Evolutionary conservation across 306 rosid genomes (phyloP).

Genomic region (Acacia melanoxylon): DNA sequence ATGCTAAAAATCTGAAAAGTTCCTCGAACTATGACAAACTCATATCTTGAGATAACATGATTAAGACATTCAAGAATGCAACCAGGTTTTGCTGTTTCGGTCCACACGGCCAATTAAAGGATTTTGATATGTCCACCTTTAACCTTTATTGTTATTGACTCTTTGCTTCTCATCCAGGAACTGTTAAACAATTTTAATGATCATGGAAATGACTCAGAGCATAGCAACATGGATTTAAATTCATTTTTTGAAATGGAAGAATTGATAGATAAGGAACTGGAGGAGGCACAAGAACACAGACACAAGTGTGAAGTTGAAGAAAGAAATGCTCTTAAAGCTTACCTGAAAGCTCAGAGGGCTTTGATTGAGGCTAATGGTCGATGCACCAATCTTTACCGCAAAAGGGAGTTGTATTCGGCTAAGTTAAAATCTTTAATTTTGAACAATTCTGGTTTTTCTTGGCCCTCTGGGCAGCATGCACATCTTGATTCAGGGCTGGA

Average conservation of each 20-base stretch:
- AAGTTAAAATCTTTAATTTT: constrained; percentile 62
- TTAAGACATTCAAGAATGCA: not conserved
- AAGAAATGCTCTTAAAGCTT: constrained; percentile 83
- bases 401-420: constrained; percentile 73
- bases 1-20: constrained; percentile 31
- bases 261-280: constrained; percentile 81
- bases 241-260: constrained; percentile 75
- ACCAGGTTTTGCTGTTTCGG: not conserved
- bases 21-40: not conserved
- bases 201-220: constrained; percentile 47
- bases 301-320: constrained; percentile 86
- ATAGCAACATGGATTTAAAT: constrained; percentile 45
- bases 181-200: constrained; percentile 43
- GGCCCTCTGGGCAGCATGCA: constrained; percentile 62
- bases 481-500: constrained; percentile 57
- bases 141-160: constrained; percentile 14
- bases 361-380: constrained; percentile 80
- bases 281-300: constrained; percentile 85
- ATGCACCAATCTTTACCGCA: constrained; percentile 70
- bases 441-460: constrained; percentile 59
- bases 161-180: constrained; percentile 43
- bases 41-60: not conserved
- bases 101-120: not conserved
- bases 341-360: constrained; percentile 84
- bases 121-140: not conserved